phyloP scores from a whole-genome alignment of 129 eudicot species.

The Centrapalus pauciflorus region DNA sequence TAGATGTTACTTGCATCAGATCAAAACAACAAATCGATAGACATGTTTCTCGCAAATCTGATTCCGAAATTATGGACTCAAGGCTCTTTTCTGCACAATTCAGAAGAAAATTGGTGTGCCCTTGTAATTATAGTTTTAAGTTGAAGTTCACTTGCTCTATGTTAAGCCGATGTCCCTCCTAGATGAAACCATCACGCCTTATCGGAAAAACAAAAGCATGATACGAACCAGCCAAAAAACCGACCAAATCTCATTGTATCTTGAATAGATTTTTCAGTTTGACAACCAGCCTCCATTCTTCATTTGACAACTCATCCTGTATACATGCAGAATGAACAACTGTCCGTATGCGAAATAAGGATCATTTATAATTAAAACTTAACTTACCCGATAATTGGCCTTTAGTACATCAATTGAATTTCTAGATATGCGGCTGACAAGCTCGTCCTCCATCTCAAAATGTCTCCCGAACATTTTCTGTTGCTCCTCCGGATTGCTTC shows the following conservation, averaged over 20 bases:
- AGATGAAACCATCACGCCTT: background rate
- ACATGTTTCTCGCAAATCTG: background rate
- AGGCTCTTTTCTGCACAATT: background rate
- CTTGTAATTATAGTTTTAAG: background rate
- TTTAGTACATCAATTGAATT: constrained; percentile 74
- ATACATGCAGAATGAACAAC: background rate
- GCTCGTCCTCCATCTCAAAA: constrained; percentile 91
- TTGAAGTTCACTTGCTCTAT: background rate
- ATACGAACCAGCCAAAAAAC: background rate
- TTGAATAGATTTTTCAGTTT: constrained; percentile 76
- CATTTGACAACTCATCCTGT: constrained; percentile 71
- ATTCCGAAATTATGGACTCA: background rate
- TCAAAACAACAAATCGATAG: background rate
- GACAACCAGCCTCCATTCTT: constrained; percentile 71
- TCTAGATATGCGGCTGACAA: constrained; percentile 86
- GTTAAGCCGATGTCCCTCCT: background rate
- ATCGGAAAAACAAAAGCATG: background rate
- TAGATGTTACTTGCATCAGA: background rate
- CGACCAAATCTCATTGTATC: constrained; percentile 46
- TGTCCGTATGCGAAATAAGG: background rate
- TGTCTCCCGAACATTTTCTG: constrained; percentile 95
- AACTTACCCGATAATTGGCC: constrained; percentile 70
- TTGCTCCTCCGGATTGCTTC: constrained; percentile 83
- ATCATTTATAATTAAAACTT: background rate
- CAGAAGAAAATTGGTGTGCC: background rate